Conservation (phyloP, 2,329 filamentous ascomycete species). For the Dryadomyces sulphureus region DNA sequence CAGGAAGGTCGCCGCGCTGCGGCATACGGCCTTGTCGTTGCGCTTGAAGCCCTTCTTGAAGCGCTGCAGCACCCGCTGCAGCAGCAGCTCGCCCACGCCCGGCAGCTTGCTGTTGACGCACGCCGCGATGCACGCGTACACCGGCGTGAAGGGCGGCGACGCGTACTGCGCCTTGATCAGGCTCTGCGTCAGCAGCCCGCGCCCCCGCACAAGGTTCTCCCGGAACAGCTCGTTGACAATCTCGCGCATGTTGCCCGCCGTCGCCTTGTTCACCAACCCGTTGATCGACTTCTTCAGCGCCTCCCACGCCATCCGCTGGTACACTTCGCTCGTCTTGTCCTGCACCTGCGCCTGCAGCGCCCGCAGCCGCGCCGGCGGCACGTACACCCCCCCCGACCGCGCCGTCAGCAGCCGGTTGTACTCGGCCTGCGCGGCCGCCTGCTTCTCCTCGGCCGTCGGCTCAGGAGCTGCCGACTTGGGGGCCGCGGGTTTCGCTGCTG, state of each 20-base stretch:
- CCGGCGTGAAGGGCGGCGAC: conserved; percentile 87
- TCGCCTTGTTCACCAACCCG: conserved; percentile 97
- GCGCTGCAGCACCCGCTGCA: conserved; percentile 74
- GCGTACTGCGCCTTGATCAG: conserved; percentile 98
- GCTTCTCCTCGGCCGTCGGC: conserved; percentile 66
- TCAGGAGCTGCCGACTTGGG: conserved; percentile 20
- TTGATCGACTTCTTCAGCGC: conserved; percentile 98
- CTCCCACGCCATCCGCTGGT: conserved; percentile 98
- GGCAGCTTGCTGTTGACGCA: conserved; percentile 97
- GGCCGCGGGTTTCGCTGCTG: background rate
- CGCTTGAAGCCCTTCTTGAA: conserved; percentile 92
- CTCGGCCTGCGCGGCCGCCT: conserved; percentile 77
- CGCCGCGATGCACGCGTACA: conserved; percentile 89
- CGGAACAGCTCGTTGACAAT: conserved; percentile 93
- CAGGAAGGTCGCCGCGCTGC: conserved; percentile 86
- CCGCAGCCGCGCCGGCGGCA: conserved; percentile 78
- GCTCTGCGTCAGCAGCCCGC: conserved; percentile 84
- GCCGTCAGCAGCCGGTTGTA: conserved; percentile 85
- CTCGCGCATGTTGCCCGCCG: conserved; percentile 92
- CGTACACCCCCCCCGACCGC: conserved; percentile 91
- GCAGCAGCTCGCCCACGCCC: conserved; percentile 79
- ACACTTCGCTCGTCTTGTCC: conserved; percentile 91
- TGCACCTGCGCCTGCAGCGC: conserved; percentile 94
- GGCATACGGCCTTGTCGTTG: conserved; percentile 92
- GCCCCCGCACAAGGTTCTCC: conserved; percentile 83